Evolutionary conservation across 208 protist genomes (phyloP).

Genomic region (Leishmania lainsoni): DNA sequence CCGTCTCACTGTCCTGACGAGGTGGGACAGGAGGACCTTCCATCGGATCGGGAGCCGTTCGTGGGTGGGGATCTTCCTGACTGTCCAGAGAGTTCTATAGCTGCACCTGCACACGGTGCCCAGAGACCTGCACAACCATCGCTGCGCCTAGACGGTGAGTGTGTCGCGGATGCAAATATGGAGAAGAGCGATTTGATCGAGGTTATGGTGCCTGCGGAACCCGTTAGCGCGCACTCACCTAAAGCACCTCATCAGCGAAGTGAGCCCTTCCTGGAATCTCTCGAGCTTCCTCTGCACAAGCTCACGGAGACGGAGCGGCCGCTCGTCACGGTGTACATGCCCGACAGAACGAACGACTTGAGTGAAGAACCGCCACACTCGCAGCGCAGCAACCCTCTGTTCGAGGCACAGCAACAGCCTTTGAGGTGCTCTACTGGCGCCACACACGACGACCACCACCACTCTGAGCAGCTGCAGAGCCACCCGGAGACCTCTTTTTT

Average conservation of each 20-base stretch:
- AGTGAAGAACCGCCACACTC: not conserved
- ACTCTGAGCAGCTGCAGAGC: not conserved
- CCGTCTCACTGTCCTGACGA: not conserved
- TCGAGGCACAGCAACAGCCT: not conserved
- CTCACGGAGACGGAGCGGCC: slow-evolving; percentile 5
- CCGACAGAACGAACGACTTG: not conserved
- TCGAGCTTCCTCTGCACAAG: slow-evolving; percentile 12
- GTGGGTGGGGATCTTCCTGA: not conserved
- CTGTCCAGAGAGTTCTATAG: no score
- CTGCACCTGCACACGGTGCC: not conserved
- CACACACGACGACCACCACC: not conserved
- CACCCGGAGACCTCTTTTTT: not conserved
- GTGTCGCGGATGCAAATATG: not conserved
- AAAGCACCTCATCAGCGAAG: not conserved
- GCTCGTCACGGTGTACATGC: slow-evolving; percentile 18
- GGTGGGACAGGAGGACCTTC: not conserved
- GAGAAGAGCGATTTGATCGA: not conserved
- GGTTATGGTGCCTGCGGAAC: not conserved
- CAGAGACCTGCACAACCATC: not conserved
- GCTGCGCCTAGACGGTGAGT: not conserved
- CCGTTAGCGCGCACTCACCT: not conserved
- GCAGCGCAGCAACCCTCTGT: not conserved
- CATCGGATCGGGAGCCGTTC: no score
- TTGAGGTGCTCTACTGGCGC: not conserved
- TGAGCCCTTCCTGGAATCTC: not conserved